Evolutionary conservation across 2,329 filamentous ascomycete genomes (phyloP).

Genomic region (Elsinoe arachidis): DNA sequence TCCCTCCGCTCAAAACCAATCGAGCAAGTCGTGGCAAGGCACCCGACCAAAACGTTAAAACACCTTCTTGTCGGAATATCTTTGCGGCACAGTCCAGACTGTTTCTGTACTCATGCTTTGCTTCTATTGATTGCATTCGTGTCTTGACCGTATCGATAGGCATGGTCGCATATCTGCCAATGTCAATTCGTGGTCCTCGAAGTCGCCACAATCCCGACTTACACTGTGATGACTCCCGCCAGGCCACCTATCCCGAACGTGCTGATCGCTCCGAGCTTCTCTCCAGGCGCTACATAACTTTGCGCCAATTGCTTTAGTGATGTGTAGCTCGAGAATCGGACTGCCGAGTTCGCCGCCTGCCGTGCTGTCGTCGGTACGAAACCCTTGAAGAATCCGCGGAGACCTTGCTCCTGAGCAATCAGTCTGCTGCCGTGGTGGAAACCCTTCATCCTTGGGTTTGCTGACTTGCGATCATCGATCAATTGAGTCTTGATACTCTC

Average conservation of each 20-base stretch:
- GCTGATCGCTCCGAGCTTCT: constrained; percentile 79
- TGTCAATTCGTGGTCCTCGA: background rate
- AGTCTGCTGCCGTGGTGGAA: constrained; percentile 85
- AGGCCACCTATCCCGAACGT: constrained; percentile 88
- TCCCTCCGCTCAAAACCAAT: constrained; percentile 83
- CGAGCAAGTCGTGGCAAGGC: constrained; percentile 77
- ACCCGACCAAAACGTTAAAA: constrained; percentile 89
- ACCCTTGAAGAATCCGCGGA: constrained; percentile 92
- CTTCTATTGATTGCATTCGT: constrained; percentile 90
- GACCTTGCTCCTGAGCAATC: constrained; percentile 77
- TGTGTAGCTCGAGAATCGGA: constrained; percentile 83
- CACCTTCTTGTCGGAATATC: constrained; percentile 81
- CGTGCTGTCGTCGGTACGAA: constrained; percentile 90
- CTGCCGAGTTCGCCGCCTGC: constrained; percentile 89
- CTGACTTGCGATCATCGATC: constrained; percentile 89
- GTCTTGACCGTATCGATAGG: constrained; percentile 93
- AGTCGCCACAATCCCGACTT: constrained; percentile 31
- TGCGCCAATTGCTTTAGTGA: constrained; percentile 83
- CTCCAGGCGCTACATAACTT: constrained; percentile 84
- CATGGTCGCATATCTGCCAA: constrained; percentile 42
- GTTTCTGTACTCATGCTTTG: constrained; percentile 72
- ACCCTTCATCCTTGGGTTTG: constrained; percentile 77
- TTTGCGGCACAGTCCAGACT: constrained; percentile 71
- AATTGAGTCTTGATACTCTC: constrained; percentile 98
- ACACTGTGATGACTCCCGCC: constrained; percentile 86